Evolutionary conservation across 2,329 filamentous ascomycete genomes (phyloP).

Genomic region (Colletotrichum acutatum): DNA sequence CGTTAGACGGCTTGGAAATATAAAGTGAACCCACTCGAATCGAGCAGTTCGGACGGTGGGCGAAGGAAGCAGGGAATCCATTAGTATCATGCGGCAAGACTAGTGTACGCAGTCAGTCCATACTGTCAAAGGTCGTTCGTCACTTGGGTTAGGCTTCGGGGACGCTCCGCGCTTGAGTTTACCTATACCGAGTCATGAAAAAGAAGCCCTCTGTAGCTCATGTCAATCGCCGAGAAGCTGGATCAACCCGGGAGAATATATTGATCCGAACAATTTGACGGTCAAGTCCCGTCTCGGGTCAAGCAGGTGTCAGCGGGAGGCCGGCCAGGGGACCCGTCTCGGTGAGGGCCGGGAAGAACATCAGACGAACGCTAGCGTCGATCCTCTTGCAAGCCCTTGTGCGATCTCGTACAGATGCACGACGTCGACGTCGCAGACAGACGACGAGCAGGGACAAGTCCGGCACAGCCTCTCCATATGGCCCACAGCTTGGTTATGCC

Average conservation of each 20-base stretch:
- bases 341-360: conserved; percentile 21
- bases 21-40: background rate
- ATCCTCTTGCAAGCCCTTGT: conserved; percentile 19
- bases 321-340: conserved; percentile 26
- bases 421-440: conserved; percentile 33
- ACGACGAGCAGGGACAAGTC: conserved; percentile 13
- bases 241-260: conserved; percentile 13
- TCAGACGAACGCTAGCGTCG: conserved; percentile 34
- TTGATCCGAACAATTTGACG: conserved; percentile 2
- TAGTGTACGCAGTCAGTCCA: background rate
- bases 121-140: background rate
- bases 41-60: background rate
- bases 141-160: background rate
- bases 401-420: conserved; percentile 24
- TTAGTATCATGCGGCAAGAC: conserved; percentile 19
- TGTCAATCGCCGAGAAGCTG: conserved; percentile 20
- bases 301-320: conserved; percentile 21
- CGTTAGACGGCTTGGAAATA: background rate
- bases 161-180: background rate
- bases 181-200: conserved; percentile 14
- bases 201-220: background rate
- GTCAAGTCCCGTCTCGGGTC: conserved; percentile 28
- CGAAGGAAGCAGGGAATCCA: background rate
- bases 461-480: conserved; percentile 16
- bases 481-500: conserved; percentile 29